Conservation (phyloP, 768 basidiomycete species). For the Candolleomyces aberdarensis region DNA sequence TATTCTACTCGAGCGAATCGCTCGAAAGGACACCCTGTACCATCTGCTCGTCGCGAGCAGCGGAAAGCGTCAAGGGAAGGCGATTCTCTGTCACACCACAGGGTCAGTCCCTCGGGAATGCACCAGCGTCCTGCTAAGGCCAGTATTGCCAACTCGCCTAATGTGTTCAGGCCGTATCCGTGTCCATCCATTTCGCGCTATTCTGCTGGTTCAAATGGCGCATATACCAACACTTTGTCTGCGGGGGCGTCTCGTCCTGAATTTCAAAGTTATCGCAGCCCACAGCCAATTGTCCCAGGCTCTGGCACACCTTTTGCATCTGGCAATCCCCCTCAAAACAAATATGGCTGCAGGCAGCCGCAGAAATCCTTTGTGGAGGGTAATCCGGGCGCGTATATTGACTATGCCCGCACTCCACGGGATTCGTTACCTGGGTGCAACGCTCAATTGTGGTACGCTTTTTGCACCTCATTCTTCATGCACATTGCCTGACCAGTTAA, state of each 20-base stretch:
- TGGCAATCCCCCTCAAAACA: too few species aligned
- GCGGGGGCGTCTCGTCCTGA: too few species aligned
- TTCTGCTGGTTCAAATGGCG: not conserved
- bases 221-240: not conserved
- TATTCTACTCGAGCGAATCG: constrained; percentile 34
- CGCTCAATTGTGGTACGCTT: not conserved
- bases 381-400: not conserved
- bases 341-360: too few species aligned
- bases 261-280: too few species aligned
- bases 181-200: constrained; percentile 24
- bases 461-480: not conserved
- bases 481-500: too few species aligned
- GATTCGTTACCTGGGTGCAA: not conserved
- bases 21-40: too few species aligned
- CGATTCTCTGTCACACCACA: not conserved
- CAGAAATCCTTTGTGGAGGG: too few species aligned
- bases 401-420: not conserved
- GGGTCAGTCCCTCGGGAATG: not conserved
- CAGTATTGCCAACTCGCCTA: not conserved
- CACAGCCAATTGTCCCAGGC: too few species aligned
- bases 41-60: not conserved
- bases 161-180: not conserved
- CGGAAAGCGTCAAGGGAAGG: not conserved
- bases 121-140: not conserved
- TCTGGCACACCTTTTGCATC: too few species aligned